Evolutionary conservation across 139 green algal genomes (phyloP).

Genomic region (Eudorina sp.): DNA sequence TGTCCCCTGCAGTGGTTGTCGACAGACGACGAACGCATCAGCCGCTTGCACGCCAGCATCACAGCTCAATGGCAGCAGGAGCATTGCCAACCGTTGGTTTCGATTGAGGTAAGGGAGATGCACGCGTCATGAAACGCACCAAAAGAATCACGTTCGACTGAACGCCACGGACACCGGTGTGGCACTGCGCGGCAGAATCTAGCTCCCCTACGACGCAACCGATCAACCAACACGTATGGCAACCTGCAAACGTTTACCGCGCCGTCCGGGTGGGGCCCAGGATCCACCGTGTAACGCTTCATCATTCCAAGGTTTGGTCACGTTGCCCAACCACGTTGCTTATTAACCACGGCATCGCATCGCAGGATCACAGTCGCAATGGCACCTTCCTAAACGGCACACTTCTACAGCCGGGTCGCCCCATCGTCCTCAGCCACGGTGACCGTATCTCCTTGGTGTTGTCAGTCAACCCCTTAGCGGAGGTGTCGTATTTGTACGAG

Average conservation of each 20-base stretch:
- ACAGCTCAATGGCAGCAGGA: not conserved
- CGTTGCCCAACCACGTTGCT: too few species aligned
- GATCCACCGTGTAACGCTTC: too few species aligned
- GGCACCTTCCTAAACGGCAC: constrained; percentile 76
- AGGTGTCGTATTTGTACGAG: constrained; percentile 21
- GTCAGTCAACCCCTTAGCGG: constrained; percentile 69
- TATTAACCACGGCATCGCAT: too few species aligned
- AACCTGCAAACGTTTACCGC: too few species aligned
- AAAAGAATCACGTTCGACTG: too few species aligned
- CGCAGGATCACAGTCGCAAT: constrained; percentile 77
- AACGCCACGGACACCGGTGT: too few species aligned
- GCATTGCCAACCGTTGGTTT: not conserved
- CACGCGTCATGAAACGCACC: too few species aligned
- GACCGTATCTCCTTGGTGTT: constrained; percentile 74
- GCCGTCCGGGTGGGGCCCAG: too few species aligned
- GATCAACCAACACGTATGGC: too few species aligned
- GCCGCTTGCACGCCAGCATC: constrained; percentile 75
- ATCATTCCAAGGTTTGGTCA: too few species aligned
- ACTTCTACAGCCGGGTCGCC: not conserved
- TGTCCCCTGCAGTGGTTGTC: constrained; percentile 51
- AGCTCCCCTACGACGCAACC: too few species aligned
- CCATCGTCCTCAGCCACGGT: constrained; percentile 55
- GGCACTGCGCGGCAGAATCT: too few species aligned
- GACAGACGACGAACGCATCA: constrained; percentile 74
- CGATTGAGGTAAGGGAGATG: constrained; percentile 3